A percentile compares a stretch with the other conserved stretches of the same genome.
Evolutionary conservation across 164 flowering plant genomes (phyloP).

Genomic region (Macadamia integrifolia): DNA sequence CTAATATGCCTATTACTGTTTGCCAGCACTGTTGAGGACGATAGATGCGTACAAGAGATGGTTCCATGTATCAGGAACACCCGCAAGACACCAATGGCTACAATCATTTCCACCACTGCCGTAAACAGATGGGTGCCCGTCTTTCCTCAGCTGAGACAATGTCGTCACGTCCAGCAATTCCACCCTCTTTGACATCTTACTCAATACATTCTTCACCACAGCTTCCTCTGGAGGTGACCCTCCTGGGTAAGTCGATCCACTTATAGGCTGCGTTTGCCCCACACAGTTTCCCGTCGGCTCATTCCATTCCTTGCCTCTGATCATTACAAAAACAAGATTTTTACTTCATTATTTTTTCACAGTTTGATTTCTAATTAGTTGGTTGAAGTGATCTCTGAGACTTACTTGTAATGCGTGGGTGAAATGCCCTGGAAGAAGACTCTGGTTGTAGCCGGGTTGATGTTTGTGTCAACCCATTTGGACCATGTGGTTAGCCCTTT

Average conservation of each 20-base stretch:
- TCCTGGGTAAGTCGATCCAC: slow-evolving; percentile 14
- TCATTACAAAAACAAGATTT: neutral
- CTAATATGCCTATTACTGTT: too few species aligned
- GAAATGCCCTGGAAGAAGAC: slow-evolving; percentile 15
- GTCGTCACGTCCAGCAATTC: slow-evolving; percentile 28
- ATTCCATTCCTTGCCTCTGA: slow-evolving; percentile 26
- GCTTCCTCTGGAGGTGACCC: slow-evolving; percentile 26
- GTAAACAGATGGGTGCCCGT: slow-evolving; percentile 39
- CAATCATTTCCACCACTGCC: slow-evolving; percentile 36
- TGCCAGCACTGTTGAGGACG: neutral
- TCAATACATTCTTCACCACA: slow-evolving; percentile 27
- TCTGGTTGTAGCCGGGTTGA: slow-evolving; percentile 10
- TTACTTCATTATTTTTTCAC: too few species aligned
- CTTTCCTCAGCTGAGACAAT: slow-evolving; percentile 35
- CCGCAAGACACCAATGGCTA: slow-evolving; percentile 50
- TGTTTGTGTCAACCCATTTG: slow-evolving; percentile 8
- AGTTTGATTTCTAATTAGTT: too few species aligned
- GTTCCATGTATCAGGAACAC: slow-evolving; percentile 55
- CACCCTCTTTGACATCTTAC: slow-evolving; percentile 18
- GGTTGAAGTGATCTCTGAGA: too few species aligned
- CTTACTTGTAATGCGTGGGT: slow-evolving; percentile 15
- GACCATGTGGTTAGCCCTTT: slow-evolving; percentile 11
- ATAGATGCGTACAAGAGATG: slow-evolving; percentile 31
- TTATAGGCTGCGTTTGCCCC: slow-evolving; percentile 20
- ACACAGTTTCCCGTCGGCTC: slow-evolving; percentile 13